These are phyloP conservation scores for Kuraishia borneana DNA, from an alignment of 805 yeast species.

Conservation along the genomic window DNA sequence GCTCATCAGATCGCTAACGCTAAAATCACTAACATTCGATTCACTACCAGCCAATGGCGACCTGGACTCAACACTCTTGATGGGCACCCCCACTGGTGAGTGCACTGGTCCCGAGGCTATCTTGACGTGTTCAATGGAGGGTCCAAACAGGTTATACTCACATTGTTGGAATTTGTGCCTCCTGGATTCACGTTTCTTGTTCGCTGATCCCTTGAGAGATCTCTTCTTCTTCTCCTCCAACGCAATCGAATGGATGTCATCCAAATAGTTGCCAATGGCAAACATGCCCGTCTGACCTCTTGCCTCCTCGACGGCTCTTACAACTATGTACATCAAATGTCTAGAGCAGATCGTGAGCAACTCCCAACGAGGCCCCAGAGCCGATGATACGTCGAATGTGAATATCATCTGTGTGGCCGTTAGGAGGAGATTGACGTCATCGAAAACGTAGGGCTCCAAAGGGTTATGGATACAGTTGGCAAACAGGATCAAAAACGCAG, in stretches of 20 bases:
- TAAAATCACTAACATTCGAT: not conserved
- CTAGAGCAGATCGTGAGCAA: constrained; percentile 8
- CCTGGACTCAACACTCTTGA: not conserved
- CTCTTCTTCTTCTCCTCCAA: not conserved
- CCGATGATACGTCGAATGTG: constrained; percentile 3
- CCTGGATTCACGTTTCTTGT: too few relatives aligned
- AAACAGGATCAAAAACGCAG: constrained; percentile 18
- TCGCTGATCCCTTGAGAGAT: not conserved
- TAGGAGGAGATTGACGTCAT: constrained; percentile 15
- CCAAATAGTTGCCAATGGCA: constrained; percentile 11
- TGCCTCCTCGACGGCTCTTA: constrained; percentile 8
- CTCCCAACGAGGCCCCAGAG: constrained; percentile 7
- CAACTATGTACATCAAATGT: constrained; percentile 13
- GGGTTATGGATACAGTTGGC: constrained; percentile 14
- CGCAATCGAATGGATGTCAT: constrained; percentile 5
- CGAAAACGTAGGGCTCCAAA: constrained; percentile 4
- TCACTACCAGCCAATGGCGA: constrained; percentile 1
- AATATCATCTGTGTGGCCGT: constrained; percentile 9
- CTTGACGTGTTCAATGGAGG: not conserved
- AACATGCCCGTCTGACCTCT: constrained; percentile 6
- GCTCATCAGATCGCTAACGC: constrained; percentile 1
- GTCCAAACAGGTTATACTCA: too few relatives aligned
- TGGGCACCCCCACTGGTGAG: not conserved
- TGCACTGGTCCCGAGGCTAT: not conserved
- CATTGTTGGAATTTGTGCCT: too few relatives aligned